These are phyloP conservation scores for Avena eriantha DNA, from an alignment of 176 grass and related monocot genomes.

Conservation along the genomic window DNA sequence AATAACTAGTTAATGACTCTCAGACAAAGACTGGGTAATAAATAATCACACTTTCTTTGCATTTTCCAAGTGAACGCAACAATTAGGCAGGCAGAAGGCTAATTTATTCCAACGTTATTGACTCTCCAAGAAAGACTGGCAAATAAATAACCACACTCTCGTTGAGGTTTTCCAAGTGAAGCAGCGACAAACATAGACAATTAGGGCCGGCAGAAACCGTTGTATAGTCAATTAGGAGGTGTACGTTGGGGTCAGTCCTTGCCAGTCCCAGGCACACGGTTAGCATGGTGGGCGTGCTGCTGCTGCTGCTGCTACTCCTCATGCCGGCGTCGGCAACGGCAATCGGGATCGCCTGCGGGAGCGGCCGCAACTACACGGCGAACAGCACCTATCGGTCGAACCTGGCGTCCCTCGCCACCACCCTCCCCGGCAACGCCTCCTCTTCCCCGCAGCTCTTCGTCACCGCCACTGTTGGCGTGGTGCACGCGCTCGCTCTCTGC, in stretches of 20 bases:
- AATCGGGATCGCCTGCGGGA: conserved; percentile 31
- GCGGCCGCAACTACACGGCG: not conserved
- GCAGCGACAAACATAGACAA: not conserved
- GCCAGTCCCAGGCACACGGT: not conserved
- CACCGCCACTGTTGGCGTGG: not conserved
- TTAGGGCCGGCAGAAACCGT: not conserved
- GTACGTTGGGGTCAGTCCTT: not conserved
- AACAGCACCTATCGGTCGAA: not conserved
- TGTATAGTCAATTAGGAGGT: not conserved
- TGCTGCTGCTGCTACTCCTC: not conserved
- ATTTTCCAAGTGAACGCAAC: not conserved
- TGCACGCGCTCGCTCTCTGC: conserved; percentile 50
- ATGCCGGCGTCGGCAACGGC: conserved; percentile 17
- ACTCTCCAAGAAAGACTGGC: not conserved
- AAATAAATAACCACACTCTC: not conserved
- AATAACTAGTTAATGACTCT: not conserved
- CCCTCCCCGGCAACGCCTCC: too few species aligned
- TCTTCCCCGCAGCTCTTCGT: too few species aligned
- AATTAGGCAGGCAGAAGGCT: not conserved
- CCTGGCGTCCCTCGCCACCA: too few species aligned
- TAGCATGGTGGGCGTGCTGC: not conserved
- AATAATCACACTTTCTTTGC: not conserved
- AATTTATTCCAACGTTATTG: not conserved
- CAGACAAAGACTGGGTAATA: not conserved
- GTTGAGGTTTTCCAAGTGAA: not conserved